Percentiles rank a stretch among this genome's conserved stretches.
Evolutionary conservation across 2,329 filamentous ascomycete species (phyloP).

Genomic region (Dothideomycetes sp.): DNA sequence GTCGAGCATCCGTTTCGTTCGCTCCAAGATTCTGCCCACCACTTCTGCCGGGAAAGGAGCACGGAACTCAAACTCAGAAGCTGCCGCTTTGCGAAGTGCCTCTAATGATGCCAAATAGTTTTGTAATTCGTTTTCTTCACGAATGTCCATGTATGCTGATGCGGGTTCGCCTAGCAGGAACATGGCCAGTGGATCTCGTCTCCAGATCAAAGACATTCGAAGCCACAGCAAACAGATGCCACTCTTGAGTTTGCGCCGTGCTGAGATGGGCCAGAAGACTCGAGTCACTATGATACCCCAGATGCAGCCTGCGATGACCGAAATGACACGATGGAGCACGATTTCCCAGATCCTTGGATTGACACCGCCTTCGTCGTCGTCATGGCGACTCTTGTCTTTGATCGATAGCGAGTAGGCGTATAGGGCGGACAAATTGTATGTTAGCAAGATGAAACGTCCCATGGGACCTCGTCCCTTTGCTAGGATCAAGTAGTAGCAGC

Average conservation of each 20-base stretch:
- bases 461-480: slow-evolving; percentile 77
- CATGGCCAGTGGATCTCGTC: slow-evolving; percentile 74
- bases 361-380: slow-evolving; percentile 80
- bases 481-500: slow-evolving; percentile 84
- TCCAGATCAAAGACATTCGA: slow-evolving; percentile 94
- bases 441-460: slow-evolving; percentile 86
- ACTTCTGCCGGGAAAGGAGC: slow-evolving; percentile 73
- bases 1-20: slow-evolving; percentile 78
- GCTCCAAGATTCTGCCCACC: slow-evolving; percentile 65
- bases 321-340: slow-evolving; percentile 73
- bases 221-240: slow-evolving; percentile 86
- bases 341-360: slow-evolving; percentile 83
- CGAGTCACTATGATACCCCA: slow-evolving; percentile 91
- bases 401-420: slow-evolving; percentile 88
- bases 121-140: slow-evolving; percentile 79
- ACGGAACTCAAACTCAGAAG: slow-evolving; percentile 79
- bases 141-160: slow-evolving; percentile 66
- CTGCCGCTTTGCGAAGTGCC: slow-evolving; percentile 59
- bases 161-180: slow-evolving; percentile 40
- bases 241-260: slow-evolving; percentile 76
- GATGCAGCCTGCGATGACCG: slow-evolving; percentile 76
- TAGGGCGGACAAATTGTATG: slow-evolving; percentile 89
- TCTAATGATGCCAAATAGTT: slow-evolving; percentile 68
- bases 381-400: slow-evolving; percentile 63
- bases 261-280: slow-evolving; percentile 88